phyloP scores from a whole-genome alignment of 768 basidiomycete species.

The Cubamyces sp. region DNA sequence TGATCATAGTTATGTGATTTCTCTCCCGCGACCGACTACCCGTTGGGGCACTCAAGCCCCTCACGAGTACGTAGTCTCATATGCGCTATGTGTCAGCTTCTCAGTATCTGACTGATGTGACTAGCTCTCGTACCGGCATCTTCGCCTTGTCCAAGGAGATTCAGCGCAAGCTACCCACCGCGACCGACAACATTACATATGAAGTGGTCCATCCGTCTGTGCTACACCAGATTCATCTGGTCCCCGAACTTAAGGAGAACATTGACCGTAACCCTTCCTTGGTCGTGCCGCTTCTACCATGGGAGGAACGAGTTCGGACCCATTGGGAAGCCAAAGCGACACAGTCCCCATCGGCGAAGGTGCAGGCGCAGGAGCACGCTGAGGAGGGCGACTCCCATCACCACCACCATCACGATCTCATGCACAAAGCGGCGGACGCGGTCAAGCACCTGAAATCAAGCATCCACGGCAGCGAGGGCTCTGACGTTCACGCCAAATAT shows the following conservation, averaged over 20 bases:
- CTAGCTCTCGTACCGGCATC: constrained; percentile 48
- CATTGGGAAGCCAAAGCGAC: constrained; percentile 50
- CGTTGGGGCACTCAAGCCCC: constrained; percentile 66
- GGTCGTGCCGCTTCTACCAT: constrained; percentile 46
- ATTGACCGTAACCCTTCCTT: constrained; percentile 50
- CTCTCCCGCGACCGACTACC: constrained; percentile 53
- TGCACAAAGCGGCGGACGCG: constrained; percentile 8
- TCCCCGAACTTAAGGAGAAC: constrained; percentile 38
- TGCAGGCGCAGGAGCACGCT: constrained; percentile 16
- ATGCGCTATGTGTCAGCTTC: background rate
- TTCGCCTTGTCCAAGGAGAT: constrained; percentile 50
- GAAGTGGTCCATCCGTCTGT: constrained; percentile 69
- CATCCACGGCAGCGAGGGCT: background rate
- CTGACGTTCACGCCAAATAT: background rate
- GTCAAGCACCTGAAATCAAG: constrained; percentile 16
- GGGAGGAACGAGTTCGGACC: constrained; percentile 55
- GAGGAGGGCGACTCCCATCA: constrained; percentile 29
- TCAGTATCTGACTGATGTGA: background rate
- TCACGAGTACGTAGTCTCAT: constrained; percentile 54
- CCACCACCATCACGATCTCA: constrained; percentile 24
- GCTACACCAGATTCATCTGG: constrained; percentile 44
- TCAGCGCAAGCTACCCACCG: constrained; percentile 52
- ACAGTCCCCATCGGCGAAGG: background rate
- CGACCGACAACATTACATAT: constrained; percentile 49
- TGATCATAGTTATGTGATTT: constrained; percentile 55